Base-by-base conservation (phyloP, 768 basidiomycete species). In the Tricholoma hemisulphureum region DNA sequence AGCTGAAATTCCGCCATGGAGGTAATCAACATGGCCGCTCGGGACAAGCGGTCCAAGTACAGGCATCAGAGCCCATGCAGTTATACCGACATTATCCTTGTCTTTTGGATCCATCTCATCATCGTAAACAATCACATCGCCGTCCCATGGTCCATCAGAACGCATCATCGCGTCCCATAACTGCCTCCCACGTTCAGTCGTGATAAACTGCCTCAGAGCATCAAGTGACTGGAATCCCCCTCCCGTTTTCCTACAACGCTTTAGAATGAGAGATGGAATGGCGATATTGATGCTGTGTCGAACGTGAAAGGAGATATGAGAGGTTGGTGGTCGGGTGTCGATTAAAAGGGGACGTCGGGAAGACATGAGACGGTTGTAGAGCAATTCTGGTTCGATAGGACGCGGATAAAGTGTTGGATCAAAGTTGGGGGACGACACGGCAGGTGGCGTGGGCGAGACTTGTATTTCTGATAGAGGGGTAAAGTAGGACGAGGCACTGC, bases 231-330 rank as follows among this genome's bases (percentile, higher is more conserved):
- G 84, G 62, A 91, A 83, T 2, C 82, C 85, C 61, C 81, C 84
- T 29, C 82, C 85, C 2, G 87, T 83, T 67, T 89, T 91, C 59
- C 85, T 80, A 61, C 82, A 88, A 18, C 94, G 86, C 71, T 93
- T 94, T 63, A 95, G 84, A 66, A 97, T 93, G 65, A 97, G 84
- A 23, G 91, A 89, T 0, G 95, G 94, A 41, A 97, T 90, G 29
- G 88, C 88, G 49, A 97, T 80, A 72, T 95, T 95, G 58, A 93
- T 82, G 69, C 87, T 89, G 62, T 85, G 75, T 35, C 76, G 69
- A 52, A 97, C 71, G 69, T 86, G 91, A 56, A 79, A 80, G 2
- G 83, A 74, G 32, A 86, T 76, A 73, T 86, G 92, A 9, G 84
- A 76, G 1, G 82, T 77, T 18, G 86, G 78, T 3, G 89, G 85